These are phyloP conservation scores for Yarrowia sp. DNA, from an alignment of 805 yeast species.

Conservation along the genomic window DNA sequence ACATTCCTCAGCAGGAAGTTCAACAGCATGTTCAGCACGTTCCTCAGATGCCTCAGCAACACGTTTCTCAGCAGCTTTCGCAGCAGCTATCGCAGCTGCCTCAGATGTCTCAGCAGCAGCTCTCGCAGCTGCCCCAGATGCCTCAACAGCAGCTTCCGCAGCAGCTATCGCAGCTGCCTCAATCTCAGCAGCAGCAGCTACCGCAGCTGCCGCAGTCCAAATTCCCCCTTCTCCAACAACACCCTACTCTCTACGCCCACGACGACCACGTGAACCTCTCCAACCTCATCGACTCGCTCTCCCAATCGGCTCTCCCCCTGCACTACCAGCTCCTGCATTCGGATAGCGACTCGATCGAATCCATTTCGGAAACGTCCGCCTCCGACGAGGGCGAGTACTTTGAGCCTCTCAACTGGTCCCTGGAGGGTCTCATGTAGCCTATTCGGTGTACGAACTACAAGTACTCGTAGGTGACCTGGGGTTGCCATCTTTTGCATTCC, in stretches of 20 bases:
- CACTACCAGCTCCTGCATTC: conserved; percentile 32
- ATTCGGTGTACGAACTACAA: not conserved
- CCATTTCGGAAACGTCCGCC: conserved; percentile 26
- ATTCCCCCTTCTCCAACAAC: conserved; percentile 28
- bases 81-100: no score
- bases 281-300: conserved; percentile 94
- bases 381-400: conserved; percentile 31
- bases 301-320: conserved; percentile 73
- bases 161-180: no score
- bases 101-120: conserved; percentile 2
- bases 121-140: not conserved
- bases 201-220: not conserved
- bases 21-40: not conserved
- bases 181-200: no score
- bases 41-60: not conserved
- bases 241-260: conserved; percentile 54
- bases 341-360: conserved; percentile 15
- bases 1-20: not conserved
- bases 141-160: not conserved
- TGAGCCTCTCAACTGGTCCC: conserved; percentile 32
- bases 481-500: not conserved
- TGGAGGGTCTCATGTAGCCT: conserved; percentile 6
- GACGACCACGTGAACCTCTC: conserved; percentile 90
- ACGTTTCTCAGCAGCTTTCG: no score
- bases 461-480: no score